A percentile compares a stretch with the other conserved stretches of the same genome.
These are phyloP conservation scores for Hyaloscypha bicolor DNA, from an alignment of 495 filamentous ascomycete genomes.

Conservation along the genomic window DNA sequence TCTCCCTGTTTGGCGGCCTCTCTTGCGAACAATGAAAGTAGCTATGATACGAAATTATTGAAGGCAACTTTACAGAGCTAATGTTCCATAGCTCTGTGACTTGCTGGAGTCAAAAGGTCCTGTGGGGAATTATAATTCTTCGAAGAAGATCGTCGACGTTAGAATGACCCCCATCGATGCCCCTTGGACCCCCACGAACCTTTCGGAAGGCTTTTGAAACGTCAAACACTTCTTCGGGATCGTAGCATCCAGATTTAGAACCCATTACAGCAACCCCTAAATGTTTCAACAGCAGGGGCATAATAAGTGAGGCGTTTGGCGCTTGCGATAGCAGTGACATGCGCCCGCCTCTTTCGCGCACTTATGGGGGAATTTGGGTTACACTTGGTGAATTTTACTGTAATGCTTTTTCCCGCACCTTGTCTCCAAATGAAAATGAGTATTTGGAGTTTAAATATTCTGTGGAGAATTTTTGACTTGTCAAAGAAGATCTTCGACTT, in stretches of 20 bases:
- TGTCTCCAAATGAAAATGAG: too few relatives aligned
- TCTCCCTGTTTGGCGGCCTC: background rate
- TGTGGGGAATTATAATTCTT: background rate
- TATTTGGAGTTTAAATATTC: too few relatives aligned
- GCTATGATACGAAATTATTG: background rate
- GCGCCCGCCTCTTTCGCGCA: too few relatives aligned
- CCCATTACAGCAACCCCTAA: background rate
- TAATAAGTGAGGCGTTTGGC: background rate
- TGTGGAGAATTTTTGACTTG: too few relatives aligned
- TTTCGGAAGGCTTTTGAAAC: background rate
- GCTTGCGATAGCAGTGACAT: background rate
- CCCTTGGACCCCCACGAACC: background rate
- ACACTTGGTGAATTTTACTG: too few relatives aligned
- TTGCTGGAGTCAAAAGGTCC: background rate
- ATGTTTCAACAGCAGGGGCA: background rate
- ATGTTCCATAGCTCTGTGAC: background rate
- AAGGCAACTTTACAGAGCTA: background rate
- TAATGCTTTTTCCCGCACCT: too few relatives aligned
- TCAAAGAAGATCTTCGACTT: too few relatives aligned
- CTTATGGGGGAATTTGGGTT: background rate
- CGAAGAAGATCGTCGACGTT: background rate
- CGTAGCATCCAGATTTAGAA: background rate
- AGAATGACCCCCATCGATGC: background rate
- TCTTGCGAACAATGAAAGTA: background rate
- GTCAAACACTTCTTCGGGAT: background rate